These are phyloP conservation scores for Ilex aquifolium DNA, from an alignment of 257 asterid genomes.

Conservation along the genomic window DNA sequence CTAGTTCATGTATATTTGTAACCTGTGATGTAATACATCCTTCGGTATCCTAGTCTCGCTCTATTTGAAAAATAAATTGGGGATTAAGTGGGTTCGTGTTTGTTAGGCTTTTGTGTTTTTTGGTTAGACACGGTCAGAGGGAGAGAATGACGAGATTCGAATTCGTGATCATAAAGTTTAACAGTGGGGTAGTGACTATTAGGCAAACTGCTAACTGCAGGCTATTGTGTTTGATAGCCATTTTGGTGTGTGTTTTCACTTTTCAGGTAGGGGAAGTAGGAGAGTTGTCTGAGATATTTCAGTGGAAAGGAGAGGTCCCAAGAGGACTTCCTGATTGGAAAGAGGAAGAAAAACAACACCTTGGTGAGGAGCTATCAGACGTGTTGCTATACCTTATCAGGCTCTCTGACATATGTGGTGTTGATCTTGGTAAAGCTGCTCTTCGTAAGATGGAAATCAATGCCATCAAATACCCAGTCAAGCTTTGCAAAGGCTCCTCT, in stretches of 20 bases:
- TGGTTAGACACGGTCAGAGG: too few relatives aligned
- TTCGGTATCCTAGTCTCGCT: neutral
- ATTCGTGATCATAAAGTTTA: too few relatives aligned
- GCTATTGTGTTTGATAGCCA: too few relatives aligned
- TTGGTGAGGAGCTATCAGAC: slow-evolving; percentile 66
- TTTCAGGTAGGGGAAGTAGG: slow-evolving; percentile 71
- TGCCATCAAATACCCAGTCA: slow-evolving; percentile 52
- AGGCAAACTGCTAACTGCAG: too few relatives aligned
- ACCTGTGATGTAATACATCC: neutral
- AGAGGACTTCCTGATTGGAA: slow-evolving; percentile 55
- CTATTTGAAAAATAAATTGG: too few relatives aligned
- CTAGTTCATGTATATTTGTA: too few relatives aligned
- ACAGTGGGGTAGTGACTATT: too few relatives aligned
- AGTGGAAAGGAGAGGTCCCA: slow-evolving; percentile 71
- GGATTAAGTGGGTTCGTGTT: too few relatives aligned
- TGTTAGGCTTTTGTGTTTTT: too few relatives aligned
- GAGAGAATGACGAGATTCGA: too few relatives aligned
- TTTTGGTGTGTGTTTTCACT: neutral
- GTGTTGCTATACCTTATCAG: slow-evolving; percentile 53
- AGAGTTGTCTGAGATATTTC: slow-evolving; percentile 60
- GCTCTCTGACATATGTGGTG: slow-evolving; percentile 54
- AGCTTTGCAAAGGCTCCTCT: slow-evolving; percentile 36
- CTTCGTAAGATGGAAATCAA: slow-evolving; percentile 51
- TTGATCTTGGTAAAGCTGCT: slow-evolving; percentile 58
- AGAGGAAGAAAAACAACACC: slow-evolving; percentile 46